These are phyloP conservation scores for Moniliella sp. DNA, from an alignment of 1,284 basidiomycete genomes.

Conservation along the genomic window DNA sequence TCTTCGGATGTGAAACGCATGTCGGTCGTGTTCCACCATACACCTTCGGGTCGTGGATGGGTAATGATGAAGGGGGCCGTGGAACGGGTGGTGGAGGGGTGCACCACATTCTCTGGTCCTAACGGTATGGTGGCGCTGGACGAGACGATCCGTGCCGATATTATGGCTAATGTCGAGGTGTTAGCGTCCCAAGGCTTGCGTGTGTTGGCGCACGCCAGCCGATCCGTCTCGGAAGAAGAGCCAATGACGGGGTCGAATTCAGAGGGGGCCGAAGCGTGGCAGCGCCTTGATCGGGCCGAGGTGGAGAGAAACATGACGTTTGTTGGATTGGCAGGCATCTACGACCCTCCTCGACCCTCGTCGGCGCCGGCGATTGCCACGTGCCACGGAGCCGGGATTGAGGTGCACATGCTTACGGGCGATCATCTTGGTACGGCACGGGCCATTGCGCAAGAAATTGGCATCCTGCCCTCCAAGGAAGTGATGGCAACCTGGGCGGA, in stretches of 20 bases:
- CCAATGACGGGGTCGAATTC: not conserved
- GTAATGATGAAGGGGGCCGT: slow-evolving; percentile 32
- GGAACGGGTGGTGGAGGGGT: slow-evolving; percentile 24
- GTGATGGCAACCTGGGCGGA: too few relatives aligned
- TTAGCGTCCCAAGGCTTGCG: slow-evolving; percentile 24
- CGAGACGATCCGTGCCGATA: slow-evolving; percentile 9
- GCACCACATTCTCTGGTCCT: slow-evolving; percentile 2
- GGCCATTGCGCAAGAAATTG: slow-evolving; percentile 19
- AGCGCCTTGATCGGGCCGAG: slow-evolving; percentile 8
- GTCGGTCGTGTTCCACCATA: slow-evolving; percentile 11
- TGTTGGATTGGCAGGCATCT: slow-evolving; percentile 21
- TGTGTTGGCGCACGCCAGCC: slow-evolving; percentile 24
- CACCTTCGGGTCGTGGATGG: slow-evolving; percentile 3
- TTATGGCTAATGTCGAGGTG: slow-evolving; percentile 24
- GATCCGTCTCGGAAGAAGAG: slow-evolving; percentile 8
- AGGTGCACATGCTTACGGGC: slow-evolving; percentile 23
- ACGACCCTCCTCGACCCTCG: slow-evolving; percentile 23
- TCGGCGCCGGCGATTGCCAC: slow-evolving; percentile 18
- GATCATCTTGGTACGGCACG: slow-evolving; percentile 21
- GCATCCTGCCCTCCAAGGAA: too few relatives aligned
- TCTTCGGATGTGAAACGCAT: slow-evolving; percentile 30
- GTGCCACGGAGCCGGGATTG: slow-evolving; percentile 19
- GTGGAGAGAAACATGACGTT: slow-evolving; percentile 19
- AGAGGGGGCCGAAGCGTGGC: not conserved
- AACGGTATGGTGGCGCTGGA: slow-evolving; percentile 4